Percentiles rank a stretch among this genome's conserved stretches.
Evolutionary conservation across 139 green algal species (phyloP).

Genomic region (Micractinium sp.): DNA sequence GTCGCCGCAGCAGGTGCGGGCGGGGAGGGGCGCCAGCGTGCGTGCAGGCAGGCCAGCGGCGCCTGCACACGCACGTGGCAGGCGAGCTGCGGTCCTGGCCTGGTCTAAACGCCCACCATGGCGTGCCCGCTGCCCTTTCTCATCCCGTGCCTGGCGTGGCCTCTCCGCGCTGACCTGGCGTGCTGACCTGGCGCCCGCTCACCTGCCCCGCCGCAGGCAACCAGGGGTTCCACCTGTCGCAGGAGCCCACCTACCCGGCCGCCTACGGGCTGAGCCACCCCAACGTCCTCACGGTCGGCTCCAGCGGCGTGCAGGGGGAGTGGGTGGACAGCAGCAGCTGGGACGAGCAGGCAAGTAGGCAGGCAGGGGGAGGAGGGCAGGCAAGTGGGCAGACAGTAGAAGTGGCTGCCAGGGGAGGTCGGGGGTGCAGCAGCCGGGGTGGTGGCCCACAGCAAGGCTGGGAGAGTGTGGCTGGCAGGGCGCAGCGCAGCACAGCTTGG

Average conservation of each 20-base stretch:
- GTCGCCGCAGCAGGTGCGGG: background rate
- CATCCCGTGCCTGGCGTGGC: no score
- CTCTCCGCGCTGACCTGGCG: no score
- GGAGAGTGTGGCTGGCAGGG: no score
- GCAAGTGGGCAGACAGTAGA: background rate
- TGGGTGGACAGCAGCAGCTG: constrained; percentile 13
- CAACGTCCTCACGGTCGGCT: constrained; percentile 10
- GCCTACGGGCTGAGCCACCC: background rate
- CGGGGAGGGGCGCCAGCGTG: background rate
- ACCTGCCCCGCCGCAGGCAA: background rate
- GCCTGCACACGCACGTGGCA: background rate
- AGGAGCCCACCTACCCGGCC: constrained; percentile 8
- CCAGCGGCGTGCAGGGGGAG: constrained; percentile 14
- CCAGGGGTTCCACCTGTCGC: background rate
- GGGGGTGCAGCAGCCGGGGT: background rate
- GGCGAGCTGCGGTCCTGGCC: background rate
- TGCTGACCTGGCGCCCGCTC: background rate
- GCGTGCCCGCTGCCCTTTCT: no score
- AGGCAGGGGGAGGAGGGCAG: background rate
- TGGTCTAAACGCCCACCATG: no score
- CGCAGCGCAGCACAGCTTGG: no score
- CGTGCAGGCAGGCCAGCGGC: background rate
- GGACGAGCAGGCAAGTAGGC: background rate
- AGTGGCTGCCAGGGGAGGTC: background rate
- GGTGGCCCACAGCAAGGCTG: no score